Evolutionary conservation across 2,329 filamentous ascomycete genomes (phyloP).

Genomic region (Acarospora socialis): DNA sequence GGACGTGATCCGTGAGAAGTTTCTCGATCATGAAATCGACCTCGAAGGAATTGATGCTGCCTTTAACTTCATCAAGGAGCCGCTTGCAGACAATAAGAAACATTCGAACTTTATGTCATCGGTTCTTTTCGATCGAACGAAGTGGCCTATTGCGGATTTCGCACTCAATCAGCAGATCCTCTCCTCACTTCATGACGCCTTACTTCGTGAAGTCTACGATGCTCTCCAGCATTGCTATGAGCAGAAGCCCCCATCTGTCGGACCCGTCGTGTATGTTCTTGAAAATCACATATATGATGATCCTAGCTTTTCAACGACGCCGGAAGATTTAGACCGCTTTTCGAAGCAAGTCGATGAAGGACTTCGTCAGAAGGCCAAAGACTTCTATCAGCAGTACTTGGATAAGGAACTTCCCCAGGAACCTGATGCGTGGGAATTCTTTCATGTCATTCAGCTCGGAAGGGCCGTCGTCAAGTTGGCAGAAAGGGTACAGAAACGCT

Average conservation of each 20-base stretch:
- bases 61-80: constrained; percentile 68
- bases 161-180: constrained; percentile 62
- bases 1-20: constrained; percentile 75
- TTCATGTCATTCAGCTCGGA: constrained; percentile 76
- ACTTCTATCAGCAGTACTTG: constrained; percentile 67
- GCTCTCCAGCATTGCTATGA: constrained; percentile 83
- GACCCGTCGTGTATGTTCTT: constrained; percentile 64
- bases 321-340: constrained; percentile 59
- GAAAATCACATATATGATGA: constrained; percentile 72
- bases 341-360: constrained; percentile 56
- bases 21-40: constrained; percentile 65
- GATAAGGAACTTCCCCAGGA: constrained; percentile 66
- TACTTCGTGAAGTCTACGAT: constrained; percentile 77
- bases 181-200: constrained; percentile 58
- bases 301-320: constrained; percentile 54
- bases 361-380: constrained; percentile 57
- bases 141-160: constrained; percentile 58
- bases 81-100: constrained; percentile 49
- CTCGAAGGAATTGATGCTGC: constrained; percentile 70
- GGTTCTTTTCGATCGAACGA: constrained; percentile 41
- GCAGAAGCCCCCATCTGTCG: constrained; percentile 67
- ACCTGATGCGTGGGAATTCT: constrained; percentile 77
- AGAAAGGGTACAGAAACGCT: constrained; percentile 83
- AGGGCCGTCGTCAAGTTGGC: constrained; percentile 74
- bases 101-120: constrained; percentile 36